Evolutionary conservation across 208 protist genomes (phyloP).

Genomic region (Herpetomonas muscarum): DNA sequence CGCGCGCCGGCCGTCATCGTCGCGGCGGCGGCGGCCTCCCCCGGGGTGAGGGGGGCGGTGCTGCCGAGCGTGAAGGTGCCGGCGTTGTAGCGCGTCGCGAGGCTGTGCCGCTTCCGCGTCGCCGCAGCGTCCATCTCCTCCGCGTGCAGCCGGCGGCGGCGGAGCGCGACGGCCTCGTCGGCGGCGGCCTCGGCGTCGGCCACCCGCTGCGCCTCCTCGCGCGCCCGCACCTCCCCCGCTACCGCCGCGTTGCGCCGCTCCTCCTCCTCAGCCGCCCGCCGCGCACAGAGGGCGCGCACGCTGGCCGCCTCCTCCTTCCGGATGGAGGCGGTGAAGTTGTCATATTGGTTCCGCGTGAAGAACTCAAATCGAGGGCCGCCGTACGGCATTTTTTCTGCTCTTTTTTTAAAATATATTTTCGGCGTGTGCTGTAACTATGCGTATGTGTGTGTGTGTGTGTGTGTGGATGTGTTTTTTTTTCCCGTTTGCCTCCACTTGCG

Average conservation of each 20-base stretch:
- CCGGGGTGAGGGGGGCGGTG: background rate
- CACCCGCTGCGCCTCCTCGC: constrained; percentile 23
- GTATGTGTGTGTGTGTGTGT: constrained; percentile 10
- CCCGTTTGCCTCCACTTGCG: too few species aligned
- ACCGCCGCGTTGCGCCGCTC: constrained; percentile 13
- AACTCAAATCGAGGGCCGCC: constrained; percentile 62
- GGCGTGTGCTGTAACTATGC: background rate
- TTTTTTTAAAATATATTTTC: constrained; percentile 1
- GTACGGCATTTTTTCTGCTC: constrained; percentile 32
- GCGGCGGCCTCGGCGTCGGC: constrained; percentile 15
- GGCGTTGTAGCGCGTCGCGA: background rate
- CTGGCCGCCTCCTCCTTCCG: constrained; percentile 57
- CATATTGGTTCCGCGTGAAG: constrained; percentile 50
- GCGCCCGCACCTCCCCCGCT: constrained; percentile 21
- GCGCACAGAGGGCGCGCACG: constrained; percentile 46
- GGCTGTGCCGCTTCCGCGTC: background rate
- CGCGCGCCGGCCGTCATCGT: background rate
- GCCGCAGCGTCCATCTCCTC: background rate
- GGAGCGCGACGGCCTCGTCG: constrained; percentile 12
- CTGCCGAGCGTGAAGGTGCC: background rate
- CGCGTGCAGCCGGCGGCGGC: constrained; percentile 2
- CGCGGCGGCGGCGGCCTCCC: background rate
- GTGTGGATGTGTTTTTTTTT: background rate
- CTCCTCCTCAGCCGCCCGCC: too few species aligned
- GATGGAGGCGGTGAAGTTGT: constrained; percentile 55